phyloP scores from a whole-genome alignment of 2,329 filamentous ascomycete genomes.

The Penicillium sp. region DNA sequence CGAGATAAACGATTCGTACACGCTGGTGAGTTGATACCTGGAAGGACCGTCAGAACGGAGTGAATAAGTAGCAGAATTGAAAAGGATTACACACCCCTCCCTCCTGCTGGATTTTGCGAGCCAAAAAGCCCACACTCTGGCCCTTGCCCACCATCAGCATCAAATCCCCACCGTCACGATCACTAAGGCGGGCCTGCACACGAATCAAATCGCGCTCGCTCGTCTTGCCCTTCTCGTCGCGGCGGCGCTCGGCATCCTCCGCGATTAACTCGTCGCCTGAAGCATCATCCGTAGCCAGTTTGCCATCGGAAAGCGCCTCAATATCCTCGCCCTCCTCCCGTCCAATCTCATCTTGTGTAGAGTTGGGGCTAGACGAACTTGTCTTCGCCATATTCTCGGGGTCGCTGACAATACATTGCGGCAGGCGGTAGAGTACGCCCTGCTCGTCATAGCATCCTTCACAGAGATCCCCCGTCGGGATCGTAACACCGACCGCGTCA shows the following conservation, averaged over 20 bases:
- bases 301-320: conserved; percentile 31
- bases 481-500: conserved; percentile 71
- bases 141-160: conserved; percentile 56
- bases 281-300: conserved; percentile 37
- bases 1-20: conserved; percentile 75
- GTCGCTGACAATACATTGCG: conserved; percentile 67
- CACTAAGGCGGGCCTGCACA: conserved; percentile 64
- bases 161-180: conserved; percentile 63
- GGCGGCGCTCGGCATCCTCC: conserved; percentile 40
- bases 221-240: conserved; percentile 62
- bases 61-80: neutral
- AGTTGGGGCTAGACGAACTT: conserved; percentile 6
- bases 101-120: conserved; percentile 62
- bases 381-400: conserved; percentile 55
- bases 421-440: conserved; percentile 68
- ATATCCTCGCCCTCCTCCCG: conserved; percentile 19
- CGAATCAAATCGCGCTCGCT: conserved; percentile 56
- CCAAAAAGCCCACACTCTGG: conserved; percentile 64
- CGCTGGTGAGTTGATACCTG: conserved; percentile 60
- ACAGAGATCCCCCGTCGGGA: conserved; percentile 70
- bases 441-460: conserved; percentile 70
- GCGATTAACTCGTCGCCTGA: conserved; percentile 40
- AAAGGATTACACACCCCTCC: conserved; percentile 61
- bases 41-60: conserved; percentile 5
- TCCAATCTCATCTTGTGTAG: conserved; percentile 20